Conservation (phyloP, 1,284 basidiomycete species). For the Ceratobasidium sp. region DNA sequence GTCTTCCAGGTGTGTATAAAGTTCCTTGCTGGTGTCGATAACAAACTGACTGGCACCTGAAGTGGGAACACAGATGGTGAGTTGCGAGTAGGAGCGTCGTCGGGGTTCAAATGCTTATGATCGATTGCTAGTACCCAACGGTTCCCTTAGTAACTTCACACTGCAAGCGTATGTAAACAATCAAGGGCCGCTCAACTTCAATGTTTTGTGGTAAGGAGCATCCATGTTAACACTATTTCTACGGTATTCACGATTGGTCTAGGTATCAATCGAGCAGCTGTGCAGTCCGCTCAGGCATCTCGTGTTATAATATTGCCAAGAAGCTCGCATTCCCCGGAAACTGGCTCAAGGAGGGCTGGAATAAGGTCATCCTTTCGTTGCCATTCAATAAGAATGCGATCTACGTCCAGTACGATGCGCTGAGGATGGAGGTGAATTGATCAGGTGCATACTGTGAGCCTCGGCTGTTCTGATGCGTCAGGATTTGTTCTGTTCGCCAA, state of each 20-base stretch:
- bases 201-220: background rate
- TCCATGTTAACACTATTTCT: background rate
- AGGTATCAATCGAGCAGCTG: constrained; percentile 48
- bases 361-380: constrained; percentile 46
- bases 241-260: background rate
- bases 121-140: background rate
- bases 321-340: constrained; percentile 45
- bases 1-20: constrained; percentile 33
- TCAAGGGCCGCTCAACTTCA: background rate
- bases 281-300: constrained; percentile 45
- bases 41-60: background rate
- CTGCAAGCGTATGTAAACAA: constrained; percentile 1
- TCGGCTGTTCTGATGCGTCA: background rate
- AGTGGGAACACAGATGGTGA: constrained; percentile 41
- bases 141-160: constrained; percentile 1
- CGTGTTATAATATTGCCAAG: constrained; percentile 46
- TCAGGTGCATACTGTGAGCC: background rate
- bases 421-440: constrained; percentile 45
- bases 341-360: constrained; percentile 43
- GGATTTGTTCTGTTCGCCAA: background rate
- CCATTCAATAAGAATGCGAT: constrained; percentile 46
- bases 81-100: background rate
- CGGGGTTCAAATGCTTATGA: background rate
- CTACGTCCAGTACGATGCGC: constrained; percentile 47
- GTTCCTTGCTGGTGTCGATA: background rate